Evolutionary conservation across 1,139 yeast species (phyloP).

Genomic region (Kurtzmaniella quercitrusa): DNA sequence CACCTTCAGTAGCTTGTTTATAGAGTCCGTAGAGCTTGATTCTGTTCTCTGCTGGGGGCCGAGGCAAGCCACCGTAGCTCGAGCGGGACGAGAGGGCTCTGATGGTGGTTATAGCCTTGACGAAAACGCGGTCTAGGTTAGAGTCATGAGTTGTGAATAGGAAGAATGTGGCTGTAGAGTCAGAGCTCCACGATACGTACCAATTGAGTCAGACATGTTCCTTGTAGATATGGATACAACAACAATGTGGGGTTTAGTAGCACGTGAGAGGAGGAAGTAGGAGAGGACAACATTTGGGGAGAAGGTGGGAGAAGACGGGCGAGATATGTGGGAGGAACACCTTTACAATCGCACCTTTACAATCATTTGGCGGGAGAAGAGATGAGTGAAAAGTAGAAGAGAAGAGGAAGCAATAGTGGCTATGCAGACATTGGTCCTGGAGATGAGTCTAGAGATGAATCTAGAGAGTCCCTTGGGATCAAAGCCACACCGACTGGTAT

Average conservation of each 20-base stretch:
- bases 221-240: background rate
- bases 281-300: background rate
- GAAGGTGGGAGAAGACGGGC: background rate
- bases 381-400: background rate
- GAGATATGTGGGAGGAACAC: background rate
- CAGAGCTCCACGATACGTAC: constrained; percentile 19
- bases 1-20: constrained; percentile 87
- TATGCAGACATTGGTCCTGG: no score
- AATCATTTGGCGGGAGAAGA: background rate
- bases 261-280: background rate
- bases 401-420: no score
- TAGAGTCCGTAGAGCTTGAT: constrained; percentile 74
- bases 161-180: background rate
- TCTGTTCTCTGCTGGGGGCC: constrained; percentile 75
- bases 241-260: constrained; percentile 2
- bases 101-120: constrained; percentile 76
- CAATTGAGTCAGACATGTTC: constrained; percentile 44
- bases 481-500: no score
- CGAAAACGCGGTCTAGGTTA: constrained; percentile 63
- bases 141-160: background rate
- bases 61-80: constrained; percentile 65
- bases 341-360: no score
- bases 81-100: constrained; percentile 67
- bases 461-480: no score
- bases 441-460: no score